A percentile compares a stretch with the other conserved stretches of the same genome.
Conservation (phyloP, 306 rosid genomes). For the Amphicarpaea edgeworthii region DNA sequence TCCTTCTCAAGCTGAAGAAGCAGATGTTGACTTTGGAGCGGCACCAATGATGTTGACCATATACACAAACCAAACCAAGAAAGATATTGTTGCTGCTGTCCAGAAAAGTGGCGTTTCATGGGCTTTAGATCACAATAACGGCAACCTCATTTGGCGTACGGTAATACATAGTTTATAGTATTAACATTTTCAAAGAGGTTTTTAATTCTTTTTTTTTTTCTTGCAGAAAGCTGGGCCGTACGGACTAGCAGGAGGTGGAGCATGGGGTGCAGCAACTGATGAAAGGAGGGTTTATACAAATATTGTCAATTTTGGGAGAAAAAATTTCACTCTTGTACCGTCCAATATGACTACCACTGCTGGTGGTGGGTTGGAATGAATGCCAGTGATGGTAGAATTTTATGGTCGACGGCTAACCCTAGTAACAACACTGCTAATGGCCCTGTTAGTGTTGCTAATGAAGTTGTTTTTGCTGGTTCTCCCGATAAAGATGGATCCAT, state of each 20-base stretch:
- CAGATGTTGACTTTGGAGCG: constrained; percentile 71
- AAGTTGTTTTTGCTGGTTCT: constrained; percentile 68
- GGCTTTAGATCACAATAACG: constrained; percentile 67
- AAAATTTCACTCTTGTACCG: too few species aligned
- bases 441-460: constrained; percentile 54
- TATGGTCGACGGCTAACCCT: too few species aligned
- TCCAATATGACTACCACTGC: too few species aligned
- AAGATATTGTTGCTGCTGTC: constrained; percentile 63
- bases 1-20: constrained; percentile 57
- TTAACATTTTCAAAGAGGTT: too few species aligned
- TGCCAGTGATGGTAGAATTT: neutral
- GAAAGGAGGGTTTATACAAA: too few species aligned
- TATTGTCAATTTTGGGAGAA: too few species aligned
- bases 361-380: neutral
- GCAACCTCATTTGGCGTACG: constrained; percentile 56
- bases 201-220: too few species aligned
- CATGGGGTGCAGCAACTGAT: too few species aligned
- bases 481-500: constrained; percentile 49
- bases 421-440: too few species aligned
- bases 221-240: too few species aligned
- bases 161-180: constrained; percentile 25
- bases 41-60: constrained; percentile 65
- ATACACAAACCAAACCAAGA: constrained; percentile 41
- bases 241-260: too few species aligned
- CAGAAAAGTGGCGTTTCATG: constrained; percentile 75